A percentile compares a stretch with the other conserved stretches of the same genome.
Evolutionary conservation across 169 alveolate genomes (phyloP).

Genomic region (Eimeria maxima): DNA sequence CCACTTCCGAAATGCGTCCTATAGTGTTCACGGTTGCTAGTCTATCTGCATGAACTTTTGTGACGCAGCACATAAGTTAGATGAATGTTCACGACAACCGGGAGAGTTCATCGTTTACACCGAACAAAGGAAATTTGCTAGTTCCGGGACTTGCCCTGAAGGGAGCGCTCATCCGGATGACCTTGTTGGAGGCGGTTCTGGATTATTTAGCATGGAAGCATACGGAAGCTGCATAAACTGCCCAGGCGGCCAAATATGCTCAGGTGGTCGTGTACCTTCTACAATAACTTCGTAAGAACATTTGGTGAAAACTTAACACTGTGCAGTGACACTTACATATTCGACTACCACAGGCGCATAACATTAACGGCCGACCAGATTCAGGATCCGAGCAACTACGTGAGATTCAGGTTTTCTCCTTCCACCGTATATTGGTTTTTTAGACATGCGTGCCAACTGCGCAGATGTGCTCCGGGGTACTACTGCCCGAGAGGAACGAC

Average conservation of each 20-base stretch:
- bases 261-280: conserved; percentile 35
- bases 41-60: not conserved
- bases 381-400: not conserved
- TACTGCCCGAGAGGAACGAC: conserved; percentile 63
- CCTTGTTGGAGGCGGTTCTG: not conserved
- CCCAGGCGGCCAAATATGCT: not conserved
- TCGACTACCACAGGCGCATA: not conserved
- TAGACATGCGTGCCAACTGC: not conserved
- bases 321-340: not conserved
- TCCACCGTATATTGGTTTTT: not conserved
- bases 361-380: not conserved
- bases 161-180: conserved; percentile 57
- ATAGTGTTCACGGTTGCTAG: not conserved
- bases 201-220: conserved; percentile 56
- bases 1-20: not conserved
- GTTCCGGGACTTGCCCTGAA: conserved; percentile 19
- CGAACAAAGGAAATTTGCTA: not conserved
- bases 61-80: conserved; percentile 26
- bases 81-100: conserved; percentile 29
- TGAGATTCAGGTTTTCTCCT: not conserved
- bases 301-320: not conserved
- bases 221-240: conserved; percentile 70
- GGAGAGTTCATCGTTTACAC: conserved; percentile 24
- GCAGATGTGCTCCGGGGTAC: conserved; percentile 32
- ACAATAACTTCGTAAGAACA: not conserved